Evolutionary conservation across 768 basidiomycete species (phyloP).

Genomic region (Favolaschia claudopus): DNA sequence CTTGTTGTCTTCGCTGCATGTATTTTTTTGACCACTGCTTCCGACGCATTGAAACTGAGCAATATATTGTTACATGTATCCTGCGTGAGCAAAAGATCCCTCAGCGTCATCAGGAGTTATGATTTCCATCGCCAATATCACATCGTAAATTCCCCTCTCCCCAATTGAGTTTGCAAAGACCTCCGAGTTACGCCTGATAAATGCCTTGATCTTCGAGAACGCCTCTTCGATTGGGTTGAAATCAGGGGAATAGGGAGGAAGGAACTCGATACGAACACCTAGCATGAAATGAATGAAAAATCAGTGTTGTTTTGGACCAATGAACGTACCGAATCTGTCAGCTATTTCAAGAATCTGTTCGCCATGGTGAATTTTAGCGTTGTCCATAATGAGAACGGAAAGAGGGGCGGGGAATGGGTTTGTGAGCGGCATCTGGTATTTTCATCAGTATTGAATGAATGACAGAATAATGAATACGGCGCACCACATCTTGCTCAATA

Average conservation of each 20-base stretch:
- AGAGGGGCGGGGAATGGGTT: constrained; percentile 36
- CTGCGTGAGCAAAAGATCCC: constrained; percentile 27
- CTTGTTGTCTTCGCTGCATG: background rate
- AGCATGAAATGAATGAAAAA: background rate
- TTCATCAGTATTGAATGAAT: background rate
- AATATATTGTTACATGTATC: constrained; percentile 17
- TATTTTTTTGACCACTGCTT: background rate
- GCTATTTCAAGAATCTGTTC: constrained; percentile 34
- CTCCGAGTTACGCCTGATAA: constrained; percentile 19
- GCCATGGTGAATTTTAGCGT: constrained; percentile 41
- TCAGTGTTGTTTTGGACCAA: too few species aligned
- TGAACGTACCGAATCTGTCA: constrained; percentile 23
- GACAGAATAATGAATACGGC: constrained; percentile 9
- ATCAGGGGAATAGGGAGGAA: constrained; percentile 43
- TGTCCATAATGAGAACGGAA: constrained; percentile 44
- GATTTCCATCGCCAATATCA: constrained; percentile 19
- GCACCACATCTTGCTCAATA: constrained; percentile 34
- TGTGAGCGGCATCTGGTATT: constrained; percentile 31
- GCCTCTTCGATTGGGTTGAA: constrained; percentile 44
- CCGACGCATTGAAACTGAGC: background rate
- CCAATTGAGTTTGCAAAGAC: background rate
- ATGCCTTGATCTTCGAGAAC: constrained; percentile 38
- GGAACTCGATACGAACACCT: constrained; percentile 32
- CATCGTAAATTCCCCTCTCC: background rate
- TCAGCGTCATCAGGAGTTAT: constrained; percentile 21